Evolutionary conservation across 768 basidiomycete species (phyloP).

Genomic region (Tubosaeta sp.): DNA sequence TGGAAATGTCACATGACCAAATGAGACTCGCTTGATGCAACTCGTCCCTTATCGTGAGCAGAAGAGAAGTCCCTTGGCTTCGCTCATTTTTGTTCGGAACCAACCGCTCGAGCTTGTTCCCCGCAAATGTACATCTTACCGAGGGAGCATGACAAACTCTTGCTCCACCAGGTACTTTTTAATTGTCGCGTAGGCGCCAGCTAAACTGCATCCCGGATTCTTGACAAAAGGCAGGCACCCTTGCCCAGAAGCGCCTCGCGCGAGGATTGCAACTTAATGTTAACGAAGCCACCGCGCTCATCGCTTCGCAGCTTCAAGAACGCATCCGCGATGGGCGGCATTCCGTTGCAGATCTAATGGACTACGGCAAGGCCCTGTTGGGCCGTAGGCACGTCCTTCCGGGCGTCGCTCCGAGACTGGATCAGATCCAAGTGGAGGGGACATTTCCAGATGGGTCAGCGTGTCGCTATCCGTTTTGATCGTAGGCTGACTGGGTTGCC

Average conservation of each 20-base stretch:
- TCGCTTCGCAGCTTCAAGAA: slow-evolving; percentile 91
- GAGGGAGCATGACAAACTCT: slow-evolving; percentile 69
- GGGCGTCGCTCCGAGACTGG: slow-evolving; percentile 66
- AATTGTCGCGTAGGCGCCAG: neutral
- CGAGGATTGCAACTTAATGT: slow-evolving; percentile 86
- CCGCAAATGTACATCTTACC: slow-evolving; percentile 65
- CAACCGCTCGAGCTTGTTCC: neutral
- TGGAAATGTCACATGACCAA: slow-evolving; percentile 8
- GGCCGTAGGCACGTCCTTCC: slow-evolving; percentile 88
- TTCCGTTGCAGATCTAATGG: slow-evolving; percentile 89
- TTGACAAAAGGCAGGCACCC: slow-evolving; percentile 63
- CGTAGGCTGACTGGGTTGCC: neutral
- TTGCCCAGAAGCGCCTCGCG: slow-evolving; percentile 93
- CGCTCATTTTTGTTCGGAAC: neutral
- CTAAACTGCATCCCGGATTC: neutral
- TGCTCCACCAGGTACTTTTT: slow-evolving; percentile 59
- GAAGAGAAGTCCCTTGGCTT: neutral
- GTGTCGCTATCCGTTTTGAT: neutral
- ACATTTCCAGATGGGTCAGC: slow-evolving; percentile 83
- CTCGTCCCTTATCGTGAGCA: slow-evolving; percentile 9
- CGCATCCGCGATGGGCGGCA: slow-evolving; percentile 87
- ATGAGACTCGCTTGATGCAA: neutral
- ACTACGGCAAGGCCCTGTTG: slow-evolving; percentile 82
- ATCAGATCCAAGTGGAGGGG: slow-evolving; percentile 92
- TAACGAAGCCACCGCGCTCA: slow-evolving; percentile 84